Evolutionary conservation across 352 stramenopile species (phyloP).

Genomic region (Phytophthora niederhauseri): DNA sequence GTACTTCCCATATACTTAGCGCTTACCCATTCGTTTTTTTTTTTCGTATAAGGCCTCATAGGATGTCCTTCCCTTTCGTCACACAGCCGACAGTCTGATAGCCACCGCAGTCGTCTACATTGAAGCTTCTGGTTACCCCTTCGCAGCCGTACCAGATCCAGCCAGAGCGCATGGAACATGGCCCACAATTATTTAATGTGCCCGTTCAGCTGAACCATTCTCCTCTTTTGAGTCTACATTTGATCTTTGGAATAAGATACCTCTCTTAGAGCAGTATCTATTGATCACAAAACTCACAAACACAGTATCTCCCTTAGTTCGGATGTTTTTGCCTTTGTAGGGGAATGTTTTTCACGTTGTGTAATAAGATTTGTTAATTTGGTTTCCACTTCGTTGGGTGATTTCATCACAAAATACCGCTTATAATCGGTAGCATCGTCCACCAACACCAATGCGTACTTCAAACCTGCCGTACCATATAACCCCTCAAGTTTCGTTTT

Average conservation of each 20-base stretch:
- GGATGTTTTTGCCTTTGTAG: background rate
- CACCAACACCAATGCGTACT: background rate
- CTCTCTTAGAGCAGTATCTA: background rate
- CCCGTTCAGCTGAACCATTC: conserved; percentile 3
- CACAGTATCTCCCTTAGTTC: conserved; percentile 16
- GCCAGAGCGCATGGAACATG: conserved; percentile 4
- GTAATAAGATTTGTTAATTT: background rate
- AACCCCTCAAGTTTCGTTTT: background rate
- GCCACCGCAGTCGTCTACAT: conserved; percentile 5
- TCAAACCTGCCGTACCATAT: background rate
- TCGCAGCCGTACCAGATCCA: conserved; percentile 3
- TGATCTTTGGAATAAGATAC: conserved; percentile 5
- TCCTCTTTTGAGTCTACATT: conserved; percentile 11
- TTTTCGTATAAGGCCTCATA: conserved; percentile 17
- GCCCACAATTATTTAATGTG: conserved; percentile 14
- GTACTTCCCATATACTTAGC: background rate
- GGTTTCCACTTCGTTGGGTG: too few species aligned
- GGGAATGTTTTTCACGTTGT: background rate
- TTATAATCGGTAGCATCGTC: conserved; percentile 17
- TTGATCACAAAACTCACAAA: background rate
- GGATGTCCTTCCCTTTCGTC: conserved; percentile 8
- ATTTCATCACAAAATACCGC: background rate
- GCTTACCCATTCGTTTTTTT: background rate
- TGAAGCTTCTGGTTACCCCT: conserved; percentile 12
- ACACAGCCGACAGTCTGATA: conserved; percentile 10